Conservation (phyloP, 164 flowering plant genomes). For the Macadamia tetraphylla region DNA sequence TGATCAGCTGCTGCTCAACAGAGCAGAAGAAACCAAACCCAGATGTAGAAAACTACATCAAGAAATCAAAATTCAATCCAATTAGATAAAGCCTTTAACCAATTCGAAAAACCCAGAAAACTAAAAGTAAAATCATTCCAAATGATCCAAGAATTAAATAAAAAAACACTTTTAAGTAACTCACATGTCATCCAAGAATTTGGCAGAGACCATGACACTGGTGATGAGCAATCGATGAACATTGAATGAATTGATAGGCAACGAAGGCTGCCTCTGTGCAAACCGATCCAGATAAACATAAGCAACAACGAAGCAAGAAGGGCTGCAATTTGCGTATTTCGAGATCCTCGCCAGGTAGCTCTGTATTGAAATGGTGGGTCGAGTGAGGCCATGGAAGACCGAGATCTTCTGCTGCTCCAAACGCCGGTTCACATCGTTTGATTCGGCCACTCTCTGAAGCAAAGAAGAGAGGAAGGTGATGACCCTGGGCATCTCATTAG, state of each 20-base stretch:
- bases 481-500: conserved; percentile 25
- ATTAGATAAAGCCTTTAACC: neutral
- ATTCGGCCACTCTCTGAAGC: conserved; percentile 32
- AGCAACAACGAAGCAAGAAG: conserved; percentile 58
- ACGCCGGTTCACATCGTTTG: conserved; percentile 23
- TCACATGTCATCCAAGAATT: conserved; percentile 53
- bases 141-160: neutral
- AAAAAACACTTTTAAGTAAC: conserved; percentile 7
- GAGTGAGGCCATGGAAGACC: conserved; percentile 48
- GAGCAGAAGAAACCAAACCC: neutral
- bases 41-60: neutral
- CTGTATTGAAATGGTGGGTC: conserved; percentile 47
- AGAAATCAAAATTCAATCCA: neutral
- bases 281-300: conserved; percentile 59
- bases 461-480: conserved; percentile 32
- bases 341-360: conserved; percentile 59
- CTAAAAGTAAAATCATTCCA: neutral
- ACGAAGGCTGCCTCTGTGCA: conserved; percentile 29
- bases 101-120: neutral
- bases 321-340: conserved; percentile 62
- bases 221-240: conserved; percentile 51
- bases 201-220: conserved; percentile 46
- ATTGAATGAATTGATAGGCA: conserved; percentile 46
- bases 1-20: neutral
- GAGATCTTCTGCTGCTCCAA: conserved; percentile 23